Percentiles rank a stretch among this genome's conserved stretches.
These are phyloP conservation scores for Epicoccum nigrum DNA, from an alignment of 2,329 filamentous ascomycete species.

Conservation along the genomic window DNA sequence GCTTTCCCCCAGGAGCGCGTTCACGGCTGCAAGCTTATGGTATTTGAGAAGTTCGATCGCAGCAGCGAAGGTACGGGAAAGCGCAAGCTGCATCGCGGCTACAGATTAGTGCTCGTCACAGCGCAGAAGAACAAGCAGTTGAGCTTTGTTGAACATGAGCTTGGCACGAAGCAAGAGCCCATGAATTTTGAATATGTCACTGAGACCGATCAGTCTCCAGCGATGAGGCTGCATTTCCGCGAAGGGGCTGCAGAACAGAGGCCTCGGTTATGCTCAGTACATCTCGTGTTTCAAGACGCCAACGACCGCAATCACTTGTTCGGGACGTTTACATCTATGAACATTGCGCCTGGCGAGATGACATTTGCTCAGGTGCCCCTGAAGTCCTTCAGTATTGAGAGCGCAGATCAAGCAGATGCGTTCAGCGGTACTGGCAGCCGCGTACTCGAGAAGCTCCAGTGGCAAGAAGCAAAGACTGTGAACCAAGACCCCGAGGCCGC, in stretches of 20 bases:
- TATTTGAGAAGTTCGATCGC: slow-evolving; percentile 75
- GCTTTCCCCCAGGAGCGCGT: slow-evolving; percentile 79
- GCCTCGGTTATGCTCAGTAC: slow-evolving; percentile 64
- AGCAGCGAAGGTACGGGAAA: slow-evolving; percentile 75
- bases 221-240: slow-evolving; percentile 72
- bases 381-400: slow-evolving; percentile 68
- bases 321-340: slow-evolving; percentile 73
- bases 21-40: slow-evolving; percentile 70
- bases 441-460: slow-evolving; percentile 56
- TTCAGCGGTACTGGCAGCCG: slow-evolving; percentile 48
- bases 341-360: slow-evolving; percentile 70
- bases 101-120: slow-evolving; percentile 78
- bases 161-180: slow-evolving; percentile 66
- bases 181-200: slow-evolving; percentile 74
- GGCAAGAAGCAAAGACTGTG: slow-evolving; percentile 73
- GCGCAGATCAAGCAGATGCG: slow-evolving; percentile 57
- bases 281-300: slow-evolving; percentile 77
- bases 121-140: slow-evolving; percentile 77
- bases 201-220: slow-evolving; percentile 68
- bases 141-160: slow-evolving; percentile 74
- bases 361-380: slow-evolving; percentile 74
- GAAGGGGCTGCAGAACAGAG: slow-evolving; percentile 59
- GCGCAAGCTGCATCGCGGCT: slow-evolving; percentile 77
- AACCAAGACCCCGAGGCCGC: slow-evolving; percentile 67
- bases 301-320: slow-evolving; percentile 74